phyloP scores from a whole-genome alignment of 2,329 filamentous ascomycete species.

The Cladosporium sp. region DNA sequence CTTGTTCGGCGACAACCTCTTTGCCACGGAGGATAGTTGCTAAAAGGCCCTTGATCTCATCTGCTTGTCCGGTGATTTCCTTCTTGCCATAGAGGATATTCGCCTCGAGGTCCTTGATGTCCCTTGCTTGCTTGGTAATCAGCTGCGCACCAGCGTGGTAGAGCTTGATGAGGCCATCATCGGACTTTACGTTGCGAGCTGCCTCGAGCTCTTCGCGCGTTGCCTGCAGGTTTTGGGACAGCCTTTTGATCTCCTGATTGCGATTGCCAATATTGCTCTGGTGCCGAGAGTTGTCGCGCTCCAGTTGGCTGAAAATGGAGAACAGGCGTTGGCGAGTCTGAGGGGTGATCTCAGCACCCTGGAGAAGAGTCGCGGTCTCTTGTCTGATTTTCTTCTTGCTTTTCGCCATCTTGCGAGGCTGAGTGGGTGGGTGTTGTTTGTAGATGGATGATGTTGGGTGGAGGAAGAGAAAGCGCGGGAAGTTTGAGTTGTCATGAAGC shows the following conservation, averaged over 20 bases:
- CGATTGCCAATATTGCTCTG: background rate
- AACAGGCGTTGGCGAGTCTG: too few relatives aligned
- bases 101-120: background rate
- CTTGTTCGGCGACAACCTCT: background rate
- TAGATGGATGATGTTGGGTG: too few relatives aligned
- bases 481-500: too few relatives aligned
- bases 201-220: background rate
- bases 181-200: background rate
- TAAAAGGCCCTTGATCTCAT: background rate
- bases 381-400: background rate
- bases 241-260: background rate
- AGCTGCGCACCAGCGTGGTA: background rate
- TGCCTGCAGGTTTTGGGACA: background rate
- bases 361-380: too few relatives aligned
- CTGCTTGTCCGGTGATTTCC: background rate
- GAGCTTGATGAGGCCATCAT: background rate
- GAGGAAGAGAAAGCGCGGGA: too few relatives aligned
- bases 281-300: too few relatives aligned
- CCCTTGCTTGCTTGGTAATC: background rate
- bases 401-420: background rate
- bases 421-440: too few relatives aligned
- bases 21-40: background rate
- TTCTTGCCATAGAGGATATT: background rate
- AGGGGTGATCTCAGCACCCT: too few relatives aligned
- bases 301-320: too few relatives aligned